Base-by-base conservation (phyloP, 2,329 filamentous ascomycete genomes). In the Penicillium sp. region DNA sequence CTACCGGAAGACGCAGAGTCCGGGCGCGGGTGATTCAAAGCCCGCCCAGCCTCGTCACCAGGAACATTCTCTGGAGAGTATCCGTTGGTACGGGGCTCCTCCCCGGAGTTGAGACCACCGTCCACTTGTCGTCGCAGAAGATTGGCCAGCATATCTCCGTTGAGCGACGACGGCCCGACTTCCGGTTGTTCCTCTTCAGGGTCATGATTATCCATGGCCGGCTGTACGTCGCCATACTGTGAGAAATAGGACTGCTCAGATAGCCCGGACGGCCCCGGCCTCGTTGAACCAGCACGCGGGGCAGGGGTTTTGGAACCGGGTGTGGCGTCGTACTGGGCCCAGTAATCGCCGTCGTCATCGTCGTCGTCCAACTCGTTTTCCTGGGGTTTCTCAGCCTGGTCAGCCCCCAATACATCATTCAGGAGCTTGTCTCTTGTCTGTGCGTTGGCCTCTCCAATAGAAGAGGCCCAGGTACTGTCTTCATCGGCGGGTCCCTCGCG, bases 281-380 rank as follows among this genome's bases (percentile, higher is more conserved):
- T 48, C 22, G 63, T 61, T n/a, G 61, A 60, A 14, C 52, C 35
- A 5, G 50, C 41, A 44, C 54, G 61, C 2, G 67, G 60, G 9
- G 61, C 69, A 31, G 69, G 68, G 47, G 59, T 64, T 45, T 73
- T 72, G 30, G 61, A 58, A 1, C 71, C 70, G 9, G 79, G 79
- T 2, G 79, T 80, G 44, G 74, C 72, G 65, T 83, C 80, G 59
- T 86, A 84, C 57, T 78, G 77, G 3, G 79, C 80, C 82, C 82
- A 86, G 65, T 86, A 86, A 54, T 79, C 77, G 53, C 81, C 81
- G 44, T 84, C 81, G 48, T 83, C 80, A 16, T 80, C 77, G 1
- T 79, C 75, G n/a, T 72, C 19, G 19, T 22, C 64, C 6, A 61
- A 41, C n/a, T 45, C 45, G 8, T 56, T 52, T 7, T 55, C 49